phyloP scores from a whole-genome alignment of 306 rosid species.

The Fragaria vesca region DNA sequence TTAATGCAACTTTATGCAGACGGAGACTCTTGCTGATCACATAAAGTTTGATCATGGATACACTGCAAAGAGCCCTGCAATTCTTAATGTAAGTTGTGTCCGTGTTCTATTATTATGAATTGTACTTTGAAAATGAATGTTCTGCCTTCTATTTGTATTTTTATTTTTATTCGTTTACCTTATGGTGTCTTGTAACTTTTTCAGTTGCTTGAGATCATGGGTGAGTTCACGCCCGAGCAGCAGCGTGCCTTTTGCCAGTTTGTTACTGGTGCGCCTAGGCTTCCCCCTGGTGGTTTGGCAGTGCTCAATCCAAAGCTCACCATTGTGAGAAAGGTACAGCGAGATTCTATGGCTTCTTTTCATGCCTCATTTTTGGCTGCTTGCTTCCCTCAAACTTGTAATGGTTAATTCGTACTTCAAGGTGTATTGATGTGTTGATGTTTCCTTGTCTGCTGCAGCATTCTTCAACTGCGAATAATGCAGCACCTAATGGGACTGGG shows the following conservation, averaged over 20 bases:
- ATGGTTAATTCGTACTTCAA: not conserved
- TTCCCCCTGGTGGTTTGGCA: conserved; percentile 94
- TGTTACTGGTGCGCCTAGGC: conserved; percentile 97
- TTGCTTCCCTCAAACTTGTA: not conserved
- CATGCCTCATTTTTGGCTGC: not conserved
- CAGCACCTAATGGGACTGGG: conserved; percentile 72
- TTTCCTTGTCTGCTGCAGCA: conserved; percentile 54
- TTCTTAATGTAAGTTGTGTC: conserved; percentile 67
- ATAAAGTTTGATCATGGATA: conserved; percentile 98
- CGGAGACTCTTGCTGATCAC: conserved; percentile 88
- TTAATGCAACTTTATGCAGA: conserved; percentile 44
- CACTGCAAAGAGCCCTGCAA: conserved; percentile 94
- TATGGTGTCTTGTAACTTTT: conserved; percentile 24
- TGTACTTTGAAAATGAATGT: conserved; percentile 13
- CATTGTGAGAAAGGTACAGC: conserved; percentile 89
- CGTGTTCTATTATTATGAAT: not conserved
- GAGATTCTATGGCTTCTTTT: not conserved
- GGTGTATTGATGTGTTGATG: not conserved
- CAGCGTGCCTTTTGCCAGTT: conserved; percentile 97
- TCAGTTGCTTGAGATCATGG: conserved; percentile 92
- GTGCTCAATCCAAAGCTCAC: conserved; percentile 92
- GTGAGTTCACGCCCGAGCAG: conserved; percentile 86
- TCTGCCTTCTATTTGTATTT: not conserved
- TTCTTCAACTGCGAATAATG: conserved; percentile 57
- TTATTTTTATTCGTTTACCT: not conserved